A percentile compares a stretch with the other conserved stretches of the same genome.
These are phyloP conservation scores for Huntiella savannae DNA, from an alignment of 2,329 filamentous ascomycete species.

Conservation along the genomic window DNA sequence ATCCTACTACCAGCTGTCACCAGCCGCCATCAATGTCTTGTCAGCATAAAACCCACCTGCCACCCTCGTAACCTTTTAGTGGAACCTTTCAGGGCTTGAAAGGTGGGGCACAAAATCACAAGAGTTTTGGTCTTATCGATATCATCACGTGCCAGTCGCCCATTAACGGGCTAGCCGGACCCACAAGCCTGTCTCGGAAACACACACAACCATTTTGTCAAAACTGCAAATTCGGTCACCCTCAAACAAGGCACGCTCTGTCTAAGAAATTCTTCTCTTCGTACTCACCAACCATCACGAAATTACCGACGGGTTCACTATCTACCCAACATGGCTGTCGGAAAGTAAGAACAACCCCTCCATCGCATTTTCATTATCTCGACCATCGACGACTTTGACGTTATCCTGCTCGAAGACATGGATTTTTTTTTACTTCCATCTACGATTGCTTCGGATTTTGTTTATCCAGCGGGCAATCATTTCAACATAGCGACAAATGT, in stretches of 20 bases:
- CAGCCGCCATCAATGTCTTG: neutral
- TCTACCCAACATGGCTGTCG: slow-evolving; percentile 40
- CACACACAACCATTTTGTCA: slow-evolving; percentile 11
- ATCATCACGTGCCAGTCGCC: slow-evolving; percentile 7
- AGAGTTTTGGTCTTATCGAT: slow-evolving; percentile 5
- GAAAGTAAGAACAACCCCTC: slow-evolving; percentile 28
- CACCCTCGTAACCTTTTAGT: neutral
- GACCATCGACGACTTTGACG: neutral
- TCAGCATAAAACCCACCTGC: neutral
- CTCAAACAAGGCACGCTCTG: slow-evolving; percentile 10
- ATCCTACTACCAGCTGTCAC: neutral
- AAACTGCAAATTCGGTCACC: slow-evolving; percentile 11
- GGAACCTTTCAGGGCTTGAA: slow-evolving; percentile 6
- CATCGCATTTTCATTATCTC: slow-evolving; percentile 2
- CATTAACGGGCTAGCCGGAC: slow-evolving; percentile 8
- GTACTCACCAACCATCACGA: slow-evolving; percentile 20
- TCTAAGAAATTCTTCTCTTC: slow-evolving; percentile 11
- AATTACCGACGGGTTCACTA: slow-evolving; percentile 26
- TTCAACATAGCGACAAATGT: slow-evolving; percentile 8
- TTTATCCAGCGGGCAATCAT: neutral
- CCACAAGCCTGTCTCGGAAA: slow-evolving; percentile 8
- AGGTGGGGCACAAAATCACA: slow-evolving; percentile 1
- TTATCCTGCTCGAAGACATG: neutral
- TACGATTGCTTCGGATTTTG: too few relatives aligned
- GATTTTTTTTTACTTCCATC: neutral